These are phyloP conservation scores for Cyberlindnera meyerae DNA, from an alignment of 805 yeast genomes.

Conservation along the genomic window DNA sequence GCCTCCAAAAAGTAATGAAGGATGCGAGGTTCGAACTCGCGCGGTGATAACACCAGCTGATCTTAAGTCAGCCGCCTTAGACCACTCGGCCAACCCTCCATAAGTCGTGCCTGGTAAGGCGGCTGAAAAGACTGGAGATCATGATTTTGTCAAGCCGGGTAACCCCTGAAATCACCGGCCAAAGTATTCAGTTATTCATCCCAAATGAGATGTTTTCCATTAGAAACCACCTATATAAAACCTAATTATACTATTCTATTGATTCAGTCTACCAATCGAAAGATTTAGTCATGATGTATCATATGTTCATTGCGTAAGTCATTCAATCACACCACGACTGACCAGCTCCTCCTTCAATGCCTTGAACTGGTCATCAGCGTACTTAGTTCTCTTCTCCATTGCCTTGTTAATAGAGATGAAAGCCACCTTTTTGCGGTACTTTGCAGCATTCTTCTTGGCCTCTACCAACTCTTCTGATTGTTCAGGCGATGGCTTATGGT, in stretches of 20 bases:
- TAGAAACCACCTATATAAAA: too few relatives aligned
- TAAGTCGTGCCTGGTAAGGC: neutral
- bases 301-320: too few relatives aligned
- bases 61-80: constrained; percentile 24
- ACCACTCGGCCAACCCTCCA: constrained; percentile 24
- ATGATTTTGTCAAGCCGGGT: constrained; percentile 1
- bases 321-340: constrained; percentile 16
- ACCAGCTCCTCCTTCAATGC: constrained; percentile 29
- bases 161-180: constrained; percentile 1
- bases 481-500: neutral
- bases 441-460: constrained; percentile 7
- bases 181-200: too few relatives aligned
- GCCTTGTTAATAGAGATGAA: constrained; percentile 26
- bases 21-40: constrained; percentile 24
- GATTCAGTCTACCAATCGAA: too few relatives aligned
- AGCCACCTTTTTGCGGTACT: constrained; percentile 22
- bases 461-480: constrained; percentile 1
- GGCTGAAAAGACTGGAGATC: too few relatives aligned
- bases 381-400: constrained; percentile 28
- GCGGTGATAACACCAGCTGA: constrained; percentile 21
- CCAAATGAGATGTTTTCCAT: too few relatives aligned
- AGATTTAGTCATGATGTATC: too few relatives aligned
- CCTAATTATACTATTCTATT: too few relatives aligned
- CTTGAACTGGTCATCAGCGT: constrained; percentile 28
- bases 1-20: constrained; percentile 9